phyloP scores from a whole-genome alignment of 495 filamentous ascomycete species.

The Aspergillus mulundensis region DNA sequence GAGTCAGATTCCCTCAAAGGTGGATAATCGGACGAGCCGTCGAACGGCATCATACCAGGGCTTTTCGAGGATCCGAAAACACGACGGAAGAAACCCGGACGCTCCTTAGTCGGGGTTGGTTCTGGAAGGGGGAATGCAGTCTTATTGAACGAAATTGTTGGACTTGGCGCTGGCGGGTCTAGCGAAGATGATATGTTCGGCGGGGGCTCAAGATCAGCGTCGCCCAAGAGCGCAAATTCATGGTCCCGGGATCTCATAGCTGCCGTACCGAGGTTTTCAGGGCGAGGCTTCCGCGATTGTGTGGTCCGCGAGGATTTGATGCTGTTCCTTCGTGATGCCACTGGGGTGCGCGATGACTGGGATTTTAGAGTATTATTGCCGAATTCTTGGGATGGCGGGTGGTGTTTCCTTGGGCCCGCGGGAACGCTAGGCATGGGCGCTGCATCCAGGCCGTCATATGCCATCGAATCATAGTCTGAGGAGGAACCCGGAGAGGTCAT shows the following conservation, averaged over 20 bases:
- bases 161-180: constrained; percentile 46
- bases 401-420: constrained; percentile 61
- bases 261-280: constrained; percentile 39
- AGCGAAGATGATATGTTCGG: constrained; percentile 30
- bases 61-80: constrained; percentile 70
- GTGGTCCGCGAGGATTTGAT: constrained; percentile 58
- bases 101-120: constrained; percentile 52
- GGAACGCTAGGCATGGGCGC: constrained; percentile 87
- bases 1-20: constrained; percentile 27
- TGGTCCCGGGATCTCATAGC: constrained; percentile 29
- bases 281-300: constrained; percentile 26
- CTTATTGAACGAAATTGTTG: constrained; percentile 52
- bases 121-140: constrained; percentile 31
- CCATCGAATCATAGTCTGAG: constrained; percentile 23
- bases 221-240: constrained; percentile 23
- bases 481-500: constrained; percentile 24
- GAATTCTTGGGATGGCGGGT: constrained; percentile 26
- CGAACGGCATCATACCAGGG: constrained; percentile 20
- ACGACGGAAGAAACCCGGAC: constrained; percentile 85
- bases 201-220: constrained; percentile 32
- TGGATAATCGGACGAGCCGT: constrained; percentile 18
- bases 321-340: constrained; percentile 54
- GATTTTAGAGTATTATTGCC: constrained; percentile 38
- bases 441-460: constrained; percentile 65
- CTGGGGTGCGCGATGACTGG: constrained; percentile 42